phyloP scores from a whole-genome alignment of 331 rosid genomes.

The Phaseolus coccineus region DNA sequence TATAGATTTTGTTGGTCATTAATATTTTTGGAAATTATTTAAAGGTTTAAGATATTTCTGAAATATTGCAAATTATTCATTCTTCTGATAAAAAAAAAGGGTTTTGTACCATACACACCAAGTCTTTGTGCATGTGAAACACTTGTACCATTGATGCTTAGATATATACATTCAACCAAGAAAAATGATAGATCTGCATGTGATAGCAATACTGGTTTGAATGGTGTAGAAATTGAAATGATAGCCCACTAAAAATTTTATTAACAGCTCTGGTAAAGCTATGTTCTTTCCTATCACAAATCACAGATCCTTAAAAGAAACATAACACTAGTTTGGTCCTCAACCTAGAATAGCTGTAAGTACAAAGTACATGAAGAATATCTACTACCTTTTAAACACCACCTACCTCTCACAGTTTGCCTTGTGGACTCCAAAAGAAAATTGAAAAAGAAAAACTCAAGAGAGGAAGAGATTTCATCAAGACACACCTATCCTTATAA shows the following conservation, averaged over 20 bases:
- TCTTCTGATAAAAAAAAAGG: too few relatives aligned
- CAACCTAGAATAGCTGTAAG: background rate
- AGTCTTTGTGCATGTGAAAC: too few relatives aligned
- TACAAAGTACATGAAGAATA: constrained; percentile 32
- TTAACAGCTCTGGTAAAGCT: constrained; percentile 19
- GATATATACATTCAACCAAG: background rate
- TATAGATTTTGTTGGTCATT: too few relatives aligned
- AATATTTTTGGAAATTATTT: too few relatives aligned
- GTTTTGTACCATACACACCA: too few relatives aligned
- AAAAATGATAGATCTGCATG: background rate
- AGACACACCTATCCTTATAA: background rate
- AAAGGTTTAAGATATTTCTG: too few relatives aligned
- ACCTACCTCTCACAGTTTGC: background rate
- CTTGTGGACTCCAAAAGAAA: constrained; percentile 24
- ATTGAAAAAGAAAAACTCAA: constrained; percentile 4
- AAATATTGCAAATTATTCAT: too few relatives aligned
- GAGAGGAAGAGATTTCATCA: constrained; percentile 10
- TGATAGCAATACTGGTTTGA: background rate
- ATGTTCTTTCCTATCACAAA: constrained; percentile 28
- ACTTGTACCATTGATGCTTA: too few relatives aligned
- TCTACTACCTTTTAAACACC: constrained; percentile 13
- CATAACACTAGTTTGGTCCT: constrained; percentile 36
- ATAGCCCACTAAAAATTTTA: background rate
- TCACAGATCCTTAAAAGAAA: constrained; percentile 46
- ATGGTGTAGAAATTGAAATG: constrained; percentile 11